phyloP scores from a whole-genome alignment of 2,329 filamentous ascomycete genomes.

The Penicillium sp. region DNA sequence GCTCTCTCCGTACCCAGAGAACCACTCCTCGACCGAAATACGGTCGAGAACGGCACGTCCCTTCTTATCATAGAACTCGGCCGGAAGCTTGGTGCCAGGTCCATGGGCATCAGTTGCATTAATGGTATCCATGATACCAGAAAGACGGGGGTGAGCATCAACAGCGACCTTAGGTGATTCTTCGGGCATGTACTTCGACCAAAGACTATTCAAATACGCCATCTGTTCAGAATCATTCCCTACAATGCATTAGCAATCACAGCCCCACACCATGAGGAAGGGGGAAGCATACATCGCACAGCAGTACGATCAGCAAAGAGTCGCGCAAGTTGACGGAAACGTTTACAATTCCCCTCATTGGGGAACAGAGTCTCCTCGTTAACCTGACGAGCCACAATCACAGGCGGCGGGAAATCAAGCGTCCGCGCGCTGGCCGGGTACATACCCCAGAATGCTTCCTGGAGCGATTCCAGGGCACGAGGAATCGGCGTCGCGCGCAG shows the following conservation, averaged over 20 bases:
- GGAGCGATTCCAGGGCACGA: slow-evolving; percentile 74
- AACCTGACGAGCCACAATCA: slow-evolving; percentile 65
- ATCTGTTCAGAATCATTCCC: slow-evolving; percentile 77
- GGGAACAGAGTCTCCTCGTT: slow-evolving; percentile 78
- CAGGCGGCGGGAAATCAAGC: slow-evolving; percentile 59
- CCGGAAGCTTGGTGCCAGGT: slow-evolving; percentile 73
- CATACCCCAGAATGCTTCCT: slow-evolving; percentile 73
- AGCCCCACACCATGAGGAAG: neutral
- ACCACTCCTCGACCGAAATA: slow-evolving; percentile 91
- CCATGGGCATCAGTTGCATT: slow-evolving; percentile 88
- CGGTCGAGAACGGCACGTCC: slow-evolving; percentile 68
- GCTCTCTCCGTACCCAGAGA: slow-evolving; percentile 78
- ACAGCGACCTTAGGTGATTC: slow-evolving; percentile 70
- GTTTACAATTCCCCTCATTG: slow-evolving; percentile 72
- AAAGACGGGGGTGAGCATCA: slow-evolving; percentile 79
- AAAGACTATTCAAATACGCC: slow-evolving; percentile 74
- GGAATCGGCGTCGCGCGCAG: slow-evolving; percentile 74
- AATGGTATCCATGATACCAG: slow-evolving; percentile 90
- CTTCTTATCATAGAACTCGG: slow-evolving; percentile 82
- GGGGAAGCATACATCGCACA: slow-evolving; percentile 55
- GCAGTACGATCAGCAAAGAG: slow-evolving; percentile 73
- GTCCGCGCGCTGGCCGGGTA: slow-evolving; percentile 62
- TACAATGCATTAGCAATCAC: slow-evolving; percentile 18
- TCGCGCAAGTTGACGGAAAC: slow-evolving; percentile 68
- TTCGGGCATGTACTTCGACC: slow-evolving; percentile 84